Percentiles rank a stretch among this genome's conserved stretches.
phyloP scores from a whole-genome alignment of 1,284 basidiomycete species.

The Vanrija sp. region DNA sequence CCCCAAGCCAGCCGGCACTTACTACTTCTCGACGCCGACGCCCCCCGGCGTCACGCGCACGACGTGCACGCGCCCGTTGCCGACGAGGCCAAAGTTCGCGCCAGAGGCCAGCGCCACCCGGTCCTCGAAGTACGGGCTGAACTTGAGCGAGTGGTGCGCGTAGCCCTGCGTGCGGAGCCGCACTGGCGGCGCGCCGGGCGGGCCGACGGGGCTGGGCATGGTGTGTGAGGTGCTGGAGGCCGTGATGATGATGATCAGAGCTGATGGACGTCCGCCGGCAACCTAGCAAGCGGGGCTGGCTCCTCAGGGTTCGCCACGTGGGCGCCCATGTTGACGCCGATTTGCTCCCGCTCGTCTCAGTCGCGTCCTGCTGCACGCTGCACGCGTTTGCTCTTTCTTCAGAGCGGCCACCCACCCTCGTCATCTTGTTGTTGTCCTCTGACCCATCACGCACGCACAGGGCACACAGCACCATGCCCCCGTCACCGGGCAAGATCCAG shows the following conservation, averaged over 20 bases:
- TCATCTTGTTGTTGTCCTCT: too few relatives aligned
- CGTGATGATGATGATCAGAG: too few relatives aligned
- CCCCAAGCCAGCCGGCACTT: conserved; percentile 35
- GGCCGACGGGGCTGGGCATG: background rate
- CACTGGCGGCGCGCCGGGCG: conserved; percentile 7
- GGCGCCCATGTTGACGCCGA: background rate
- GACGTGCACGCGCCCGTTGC: conserved; percentile 82
- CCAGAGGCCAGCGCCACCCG: conserved; percentile 81
- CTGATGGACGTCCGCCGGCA: too few relatives aligned
- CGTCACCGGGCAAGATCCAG: conserved; percentile 42
- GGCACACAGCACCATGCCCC: conserved; percentile 27
- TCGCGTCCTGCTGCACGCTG: background rate
- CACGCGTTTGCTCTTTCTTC: background rate
- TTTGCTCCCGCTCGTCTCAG: conserved; percentile 6
- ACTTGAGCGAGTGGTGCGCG: conserved; percentile 81
- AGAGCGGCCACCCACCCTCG: background rate
- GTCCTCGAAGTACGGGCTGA: conserved; percentile 85
- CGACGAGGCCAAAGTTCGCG: conserved; percentile 92
- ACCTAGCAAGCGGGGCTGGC: too few relatives aligned
- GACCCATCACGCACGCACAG: too few relatives aligned
- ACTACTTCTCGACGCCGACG: conserved; percentile 64
- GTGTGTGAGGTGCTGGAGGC: background rate
- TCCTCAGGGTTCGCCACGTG: too few relatives aligned
- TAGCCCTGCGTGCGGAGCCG: conserved; percentile 64
- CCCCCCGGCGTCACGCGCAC: conserved; percentile 56